phyloP scores from a whole-genome alignment of 139 green algal species.

The Marvania coccoides region DNA sequence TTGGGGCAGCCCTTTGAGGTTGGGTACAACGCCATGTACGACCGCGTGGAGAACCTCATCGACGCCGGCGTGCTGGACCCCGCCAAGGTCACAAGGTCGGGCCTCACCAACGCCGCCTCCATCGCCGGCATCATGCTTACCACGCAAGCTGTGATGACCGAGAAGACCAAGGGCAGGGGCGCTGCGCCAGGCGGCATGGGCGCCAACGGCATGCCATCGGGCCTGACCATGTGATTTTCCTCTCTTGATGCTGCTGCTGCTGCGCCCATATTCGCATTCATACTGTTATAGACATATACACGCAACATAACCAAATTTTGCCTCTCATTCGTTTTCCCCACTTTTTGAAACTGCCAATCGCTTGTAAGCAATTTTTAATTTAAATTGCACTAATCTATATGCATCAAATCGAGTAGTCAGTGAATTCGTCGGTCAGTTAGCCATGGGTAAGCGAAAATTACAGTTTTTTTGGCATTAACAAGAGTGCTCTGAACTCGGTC shows the following conservation, averaged over 20 bases:
- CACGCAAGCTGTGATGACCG: slow-evolving; percentile 94
- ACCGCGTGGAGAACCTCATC: slow-evolving; percentile 67
- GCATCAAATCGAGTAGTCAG: no score
- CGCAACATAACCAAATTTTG: no score
- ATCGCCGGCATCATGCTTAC: slow-evolving; percentile 99
- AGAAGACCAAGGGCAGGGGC: slow-evolving; percentile 41
- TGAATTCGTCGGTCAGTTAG: no score
- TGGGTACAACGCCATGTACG: slow-evolving; percentile 86
- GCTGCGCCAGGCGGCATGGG: slow-evolving; percentile 33
- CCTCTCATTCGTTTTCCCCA: no score
- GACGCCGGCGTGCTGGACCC: slow-evolving; percentile 92
- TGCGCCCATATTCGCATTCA: neutral
- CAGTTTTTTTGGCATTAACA: no score
- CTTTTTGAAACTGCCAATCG: no score
- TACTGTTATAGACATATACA: slow-evolving; percentile 4
- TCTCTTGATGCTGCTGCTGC: neutral
- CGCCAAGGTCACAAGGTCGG: slow-evolving; percentile 92
- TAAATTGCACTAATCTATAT: no score
- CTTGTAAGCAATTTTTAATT: no score
- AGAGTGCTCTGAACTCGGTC: no score
- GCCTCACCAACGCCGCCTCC: slow-evolving; percentile 80
- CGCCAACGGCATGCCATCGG: slow-evolving; percentile 62
- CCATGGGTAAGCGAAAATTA: no score
- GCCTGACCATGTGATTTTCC: slow-evolving; percentile 73
- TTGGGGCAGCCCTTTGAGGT: slow-evolving; percentile 75